Conservation (phyloP, 1,139 yeast genomes). For the Candida sp. region DNA sequence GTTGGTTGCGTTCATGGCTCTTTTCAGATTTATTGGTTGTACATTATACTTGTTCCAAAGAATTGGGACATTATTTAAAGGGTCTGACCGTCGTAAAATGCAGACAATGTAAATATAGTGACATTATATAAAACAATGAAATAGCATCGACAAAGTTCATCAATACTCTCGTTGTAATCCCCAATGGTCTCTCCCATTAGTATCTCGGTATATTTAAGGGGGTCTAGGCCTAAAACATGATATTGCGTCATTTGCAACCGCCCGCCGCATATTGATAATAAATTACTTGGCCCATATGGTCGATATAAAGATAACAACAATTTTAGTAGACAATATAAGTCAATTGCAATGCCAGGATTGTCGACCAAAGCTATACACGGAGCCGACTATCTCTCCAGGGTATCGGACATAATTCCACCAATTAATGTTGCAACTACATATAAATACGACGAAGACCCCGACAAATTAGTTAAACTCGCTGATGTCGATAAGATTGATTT, state of each 20-base stretch:
- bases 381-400: slow-evolving; percentile 47
- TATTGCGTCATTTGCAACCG: not conserved
- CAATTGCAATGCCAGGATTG: slow-evolving; percentile 34
- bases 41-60: slow-evolving; percentile 50
- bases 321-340: too few species aligned
- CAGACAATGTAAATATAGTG: slow-evolving; percentile 1
- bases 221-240: not conserved
- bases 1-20: slow-evolving; percentile 80
- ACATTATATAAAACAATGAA: not conserved
- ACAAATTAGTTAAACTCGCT: slow-evolving; percentile 37
- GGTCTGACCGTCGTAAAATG: slow-evolving; percentile 12
- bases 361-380: slow-evolving; percentile 60
- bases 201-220: not conserved
- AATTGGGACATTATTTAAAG: slow-evolving; percentile 20
- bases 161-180: too few species aligned
- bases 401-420: slow-evolving; percentile 70
- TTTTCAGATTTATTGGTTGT: slow-evolving; percentile 71
- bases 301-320: too few species aligned
- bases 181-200: too few species aligned
- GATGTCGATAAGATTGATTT: slow-evolving; percentile 20
- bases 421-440: slow-evolving; percentile 80
- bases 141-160: not conserved
- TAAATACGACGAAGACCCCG: slow-evolving; percentile 60
- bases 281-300: too few species aligned
- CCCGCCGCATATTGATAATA: not conserved